Evolutionary conservation across 2,329 filamentous ascomycete species (phyloP), one percentile per base, ranked within the genome.

Genomic region (Cercospora janseana): DNA sequence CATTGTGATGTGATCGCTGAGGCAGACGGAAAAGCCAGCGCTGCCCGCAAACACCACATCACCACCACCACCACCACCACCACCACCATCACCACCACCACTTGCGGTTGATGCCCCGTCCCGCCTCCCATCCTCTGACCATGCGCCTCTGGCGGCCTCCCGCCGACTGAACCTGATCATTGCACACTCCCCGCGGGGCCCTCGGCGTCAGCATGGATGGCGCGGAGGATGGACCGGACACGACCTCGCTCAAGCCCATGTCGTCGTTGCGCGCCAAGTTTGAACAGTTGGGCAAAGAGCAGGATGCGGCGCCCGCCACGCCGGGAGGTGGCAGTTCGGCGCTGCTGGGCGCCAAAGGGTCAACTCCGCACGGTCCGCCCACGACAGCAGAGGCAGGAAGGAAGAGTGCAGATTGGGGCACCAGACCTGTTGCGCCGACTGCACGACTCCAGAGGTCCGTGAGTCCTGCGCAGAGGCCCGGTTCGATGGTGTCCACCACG

Each of bases 261-360:
- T 93, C 88, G 44, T 91, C 87, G 44, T 75, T 93, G 54, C 80
- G 85, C 55, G 88, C 86, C 56, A 84, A 87, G 62, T 93, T 92
- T 68, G 88, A 93, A 74, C 88, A 85, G 65, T 82, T 92, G 74
- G 58, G 62, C 16, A 66, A 66, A 32, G 59, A 63, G 18, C 49
- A 45, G 12, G 58, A 60, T 34, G 42, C 42, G 10, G 44, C 50
- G 7, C 59, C 54, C 13, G 37, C 56, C 13, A 56, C 60, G 15
- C 56, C 57, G 6, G 50, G 48, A 23, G 49, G 31, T 9, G 31
- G 20, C 4, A 44, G 44, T 29, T 31, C 49, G 37, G 26, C 49
- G 15, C 18, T 43, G 27, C 45, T 56, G 26, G 44, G 38, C 23
- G 35, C 24, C 15, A 31, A 31, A 43, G 41, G 40, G 34, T 26